Percentiles rank a stretch among this genome's conserved stretches.
phyloP scores from a whole-genome alignment of 108 stramenopile genomes.

The Schizochytrium sp. region DNA sequence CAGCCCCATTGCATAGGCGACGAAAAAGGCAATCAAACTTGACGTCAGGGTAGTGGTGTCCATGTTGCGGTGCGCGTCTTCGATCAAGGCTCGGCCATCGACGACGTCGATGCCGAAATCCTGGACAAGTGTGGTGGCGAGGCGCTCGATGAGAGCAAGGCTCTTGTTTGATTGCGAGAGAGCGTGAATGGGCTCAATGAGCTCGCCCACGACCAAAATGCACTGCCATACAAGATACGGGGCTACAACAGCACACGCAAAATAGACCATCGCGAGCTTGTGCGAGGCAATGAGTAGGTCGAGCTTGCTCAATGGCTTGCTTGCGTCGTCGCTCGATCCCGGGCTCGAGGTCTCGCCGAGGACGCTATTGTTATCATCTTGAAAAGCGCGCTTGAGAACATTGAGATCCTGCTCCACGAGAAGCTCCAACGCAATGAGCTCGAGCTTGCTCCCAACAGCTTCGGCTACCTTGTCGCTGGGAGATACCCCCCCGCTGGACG shows the following conservation, averaged over 20 bases:
- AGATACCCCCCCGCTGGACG: not conserved
- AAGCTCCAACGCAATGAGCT: not conserved
- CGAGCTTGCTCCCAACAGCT: not conserved
- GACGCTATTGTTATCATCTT: not conserved
- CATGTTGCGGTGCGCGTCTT: not conserved
- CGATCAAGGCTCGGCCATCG: not conserved
- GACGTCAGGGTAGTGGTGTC: not conserved
- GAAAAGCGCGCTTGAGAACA: not conserved
- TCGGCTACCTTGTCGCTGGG: not conserved
- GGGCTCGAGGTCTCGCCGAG: not conserved
- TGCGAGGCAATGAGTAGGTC: not conserved
- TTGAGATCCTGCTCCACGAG: conserved; percentile 1
- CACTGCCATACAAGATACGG: conserved; percentile 15
- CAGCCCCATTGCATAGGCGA: not conserved
- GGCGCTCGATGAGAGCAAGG: not conserved
- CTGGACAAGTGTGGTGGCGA: not conserved
- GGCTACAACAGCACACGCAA: not conserved
- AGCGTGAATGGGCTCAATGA: conserved; percentile 1
- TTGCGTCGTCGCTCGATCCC: not conserved
- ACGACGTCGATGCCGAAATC: not conserved
- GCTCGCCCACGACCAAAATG: not conserved
- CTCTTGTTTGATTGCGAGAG: conserved; percentile 5
- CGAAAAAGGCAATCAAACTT: not conserved
- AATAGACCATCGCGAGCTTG: not conserved
- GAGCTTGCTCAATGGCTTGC: not conserved